phyloP scores from a whole-genome alignment of 345 rosid genomes.

The Kernera saxatilis region DNA sequence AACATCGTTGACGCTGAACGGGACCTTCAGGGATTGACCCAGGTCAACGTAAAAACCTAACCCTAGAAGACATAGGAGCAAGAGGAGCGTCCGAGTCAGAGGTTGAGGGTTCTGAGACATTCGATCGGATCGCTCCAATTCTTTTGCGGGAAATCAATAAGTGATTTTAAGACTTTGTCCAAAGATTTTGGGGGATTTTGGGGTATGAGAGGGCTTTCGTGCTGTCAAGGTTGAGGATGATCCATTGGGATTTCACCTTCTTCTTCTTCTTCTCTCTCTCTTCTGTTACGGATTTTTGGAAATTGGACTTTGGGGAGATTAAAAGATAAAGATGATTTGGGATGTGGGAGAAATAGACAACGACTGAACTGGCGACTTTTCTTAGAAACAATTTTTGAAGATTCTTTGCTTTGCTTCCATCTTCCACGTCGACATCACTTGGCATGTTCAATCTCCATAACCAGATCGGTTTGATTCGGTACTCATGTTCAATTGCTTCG shows the following conservation, averaged over 20 bases:
- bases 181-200: neutral
- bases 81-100: slow-evolving; percentile 10
- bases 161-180: neutral
- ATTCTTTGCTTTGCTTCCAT: slow-evolving; percentile 27
- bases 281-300: neutral
- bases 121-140: slow-evolving; percentile 13
- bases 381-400: neutral
- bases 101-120: slow-evolving; percentile 33
- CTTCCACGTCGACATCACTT: slow-evolving; percentile 14
- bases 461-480: neutral
- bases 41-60: slow-evolving; percentile 33
- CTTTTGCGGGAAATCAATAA: neutral
- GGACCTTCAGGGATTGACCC: slow-evolving; percentile 51
- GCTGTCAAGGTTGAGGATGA: slow-evolving; percentile 28
- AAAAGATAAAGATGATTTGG: neutral
- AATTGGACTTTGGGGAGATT: slow-evolving; percentile 30
- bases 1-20: slow-evolving; percentile 68
- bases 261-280: neutral
- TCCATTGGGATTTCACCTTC: neutral
- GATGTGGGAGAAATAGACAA: slow-evolving; percentile 9
- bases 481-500: neutral
- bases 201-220: neutral
- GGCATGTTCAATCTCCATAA: neutral
- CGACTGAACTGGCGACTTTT: slow-evolving; percentile 10
- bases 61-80: slow-evolving; percentile 36